A percentile compares a stretch with the other conserved stretches of the same genome.
These are phyloP conservation scores for Eleusine coracana DNA, from an alignment of 176 grass and related monocot genomes.

Conservation along the genomic window DNA sequence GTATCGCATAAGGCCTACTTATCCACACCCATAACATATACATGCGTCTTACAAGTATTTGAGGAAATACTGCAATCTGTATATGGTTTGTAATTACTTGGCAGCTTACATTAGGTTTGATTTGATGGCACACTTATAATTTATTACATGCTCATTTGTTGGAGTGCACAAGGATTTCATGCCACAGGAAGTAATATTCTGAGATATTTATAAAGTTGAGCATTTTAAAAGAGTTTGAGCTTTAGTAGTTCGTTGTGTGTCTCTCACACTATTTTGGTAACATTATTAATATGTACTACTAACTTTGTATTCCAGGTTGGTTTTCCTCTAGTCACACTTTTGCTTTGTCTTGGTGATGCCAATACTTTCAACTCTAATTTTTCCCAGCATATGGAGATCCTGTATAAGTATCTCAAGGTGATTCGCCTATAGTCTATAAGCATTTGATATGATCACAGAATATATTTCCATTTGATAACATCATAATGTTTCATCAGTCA, in stretches of 20 bases:
- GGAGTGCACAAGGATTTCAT: too few relatives aligned
- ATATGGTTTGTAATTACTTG: not conserved
- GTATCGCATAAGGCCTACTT: too few relatives aligned
- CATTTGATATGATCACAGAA: slow-evolving; percentile 17
- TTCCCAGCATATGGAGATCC: slow-evolving; percentile 73
- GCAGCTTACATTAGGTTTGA: not conserved
- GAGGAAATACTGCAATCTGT: too few relatives aligned
- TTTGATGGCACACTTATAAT: not conserved
- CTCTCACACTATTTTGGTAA: slow-evolving; percentile 16
- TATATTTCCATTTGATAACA: not conserved
- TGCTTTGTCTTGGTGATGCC: slow-evolving; percentile 93
- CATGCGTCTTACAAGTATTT: too few relatives aligned
- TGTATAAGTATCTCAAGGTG: slow-evolving; percentile 98
- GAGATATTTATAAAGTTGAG: not conserved
- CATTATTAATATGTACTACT: slow-evolving; percentile 17
- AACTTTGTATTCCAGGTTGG: slow-evolving; percentile 68
- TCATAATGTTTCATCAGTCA: slow-evolving; percentile 25
- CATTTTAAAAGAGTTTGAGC: not conserved
- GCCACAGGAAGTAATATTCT: too few relatives aligned
- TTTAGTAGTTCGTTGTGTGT: slow-evolving; percentile 7
- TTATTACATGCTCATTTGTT: slow-evolving; percentile 32
- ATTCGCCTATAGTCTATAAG: slow-evolving; percentile 7
- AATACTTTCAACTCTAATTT: slow-evolving; percentile 77
- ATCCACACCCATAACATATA: too few relatives aligned
- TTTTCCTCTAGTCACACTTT: slow-evolving; percentile 88